Evolutionary conservation across 2,329 filamentous ascomycete species (phyloP), one percentile per base, ranked within the genome.

Genomic region (Pseudocercospora macadamiae): DNA sequence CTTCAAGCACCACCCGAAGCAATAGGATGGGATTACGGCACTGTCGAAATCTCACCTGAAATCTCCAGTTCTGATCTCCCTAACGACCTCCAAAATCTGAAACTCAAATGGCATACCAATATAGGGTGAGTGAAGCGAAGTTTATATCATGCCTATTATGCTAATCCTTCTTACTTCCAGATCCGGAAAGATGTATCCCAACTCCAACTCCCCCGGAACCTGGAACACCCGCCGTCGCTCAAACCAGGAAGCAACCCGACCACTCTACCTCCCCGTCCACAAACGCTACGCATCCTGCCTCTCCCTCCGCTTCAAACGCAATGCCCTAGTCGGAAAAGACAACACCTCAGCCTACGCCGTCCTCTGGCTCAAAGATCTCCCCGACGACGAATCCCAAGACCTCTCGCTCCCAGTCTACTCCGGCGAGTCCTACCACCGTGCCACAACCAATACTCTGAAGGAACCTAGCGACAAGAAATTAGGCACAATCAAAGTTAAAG

Each of bases 21-120:
- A 28, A 74, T 85, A 0, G 89, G 89, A 1, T 91, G 88, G 87
- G 85, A 89, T 21, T 88, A 86, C 56, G 89, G 89, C 4, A 91
- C 89, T 0, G 68, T 91, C 0, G 85, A 89, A 62, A 76, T 90
- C 39, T 79, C 82, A n/a, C 79, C 82, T 0, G 69, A 76, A 0
- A 74, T 86, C 10, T 79, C 77, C 51, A 75, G 75, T 1, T 78
- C 79, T 12, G 73, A 79, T n/a, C 74, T 87, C 1, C 78, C 82
- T 0, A 67, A 77, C 1, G 77, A 83, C 8, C 70, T 85, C 7
- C 69, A 75, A 21, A 75, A 79, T 23, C 60, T 72, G 4, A 63
- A 84, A 48, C 73, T 89, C 61, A 88, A 88, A 68, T 71, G 89
- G 52, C 80, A 81, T 42, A 86, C 86, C 1, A 82, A 78, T 47